Evolutionary conservation across 768 basidiomycete genomes (phyloP).

Genomic region (Hygrophorus russula): DNA sequence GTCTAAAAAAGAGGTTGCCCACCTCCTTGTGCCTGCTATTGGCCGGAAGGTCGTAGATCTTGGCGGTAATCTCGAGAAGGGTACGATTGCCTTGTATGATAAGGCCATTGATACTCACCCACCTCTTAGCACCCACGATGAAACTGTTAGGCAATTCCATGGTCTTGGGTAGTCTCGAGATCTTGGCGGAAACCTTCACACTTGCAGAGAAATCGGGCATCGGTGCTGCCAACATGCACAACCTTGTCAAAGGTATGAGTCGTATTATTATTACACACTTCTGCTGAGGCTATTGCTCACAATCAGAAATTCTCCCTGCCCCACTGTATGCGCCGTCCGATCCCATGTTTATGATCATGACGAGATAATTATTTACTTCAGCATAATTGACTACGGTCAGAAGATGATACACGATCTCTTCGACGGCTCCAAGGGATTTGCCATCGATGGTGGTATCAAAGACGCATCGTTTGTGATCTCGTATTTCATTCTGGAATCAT

Average conservation of each 20-base stretch:
- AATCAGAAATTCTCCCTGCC: constrained; percentile 55
- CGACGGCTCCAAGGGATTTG: constrained; percentile 63
- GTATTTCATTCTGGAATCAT: background rate
- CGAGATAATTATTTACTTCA: constrained; percentile 13
- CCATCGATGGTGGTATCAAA: constrained; percentile 81
- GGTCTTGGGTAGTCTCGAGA: constrained; percentile 66
- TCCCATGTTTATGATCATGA: constrained; percentile 1
- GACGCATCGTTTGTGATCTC: constrained; percentile 47
- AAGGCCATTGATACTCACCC: background rate
- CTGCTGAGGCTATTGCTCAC: constrained; percentile 3
- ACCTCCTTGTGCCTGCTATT: constrained; percentile 70
- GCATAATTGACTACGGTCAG: constrained; percentile 45
- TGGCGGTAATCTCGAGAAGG: constrained; percentile 80
- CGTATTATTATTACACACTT: background rate
- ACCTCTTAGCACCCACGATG: constrained; percentile 43
- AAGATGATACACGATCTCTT: constrained; percentile 69
- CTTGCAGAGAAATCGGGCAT: constrained; percentile 80
- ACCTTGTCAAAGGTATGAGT: constrained; percentile 43
- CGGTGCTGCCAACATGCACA: constrained; percentile 43
- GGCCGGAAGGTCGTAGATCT: constrained; percentile 72
- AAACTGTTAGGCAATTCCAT: constrained; percentile 77
- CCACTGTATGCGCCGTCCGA: constrained; percentile 30
- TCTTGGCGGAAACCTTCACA: constrained; percentile 76
- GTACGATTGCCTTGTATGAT: constrained; percentile 17
- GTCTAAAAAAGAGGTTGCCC: constrained; percentile 73